Evolutionary conservation across 257 asterid genomes (phyloP).

Genomic region (Catharanthus roseus): DNA sequence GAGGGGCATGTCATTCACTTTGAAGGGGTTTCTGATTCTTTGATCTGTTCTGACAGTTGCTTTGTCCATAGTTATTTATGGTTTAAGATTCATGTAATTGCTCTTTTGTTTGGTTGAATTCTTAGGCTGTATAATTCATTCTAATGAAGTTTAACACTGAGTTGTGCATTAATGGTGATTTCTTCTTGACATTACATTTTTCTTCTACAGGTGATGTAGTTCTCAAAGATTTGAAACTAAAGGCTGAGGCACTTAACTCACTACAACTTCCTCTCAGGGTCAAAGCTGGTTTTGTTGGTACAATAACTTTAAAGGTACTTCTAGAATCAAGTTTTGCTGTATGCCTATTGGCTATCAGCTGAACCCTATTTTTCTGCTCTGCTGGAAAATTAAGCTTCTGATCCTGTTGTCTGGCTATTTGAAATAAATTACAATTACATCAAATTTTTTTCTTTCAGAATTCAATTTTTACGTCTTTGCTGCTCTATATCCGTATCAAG

Average conservation of each 20-base stretch:
- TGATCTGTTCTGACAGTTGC: not conserved
- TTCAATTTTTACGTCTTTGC: not conserved
- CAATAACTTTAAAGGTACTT: constrained; percentile 87
- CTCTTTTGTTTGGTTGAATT: not conserved
- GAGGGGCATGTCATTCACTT: not conserved
- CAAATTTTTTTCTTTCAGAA: not conserved
- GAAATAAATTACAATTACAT: not conserved
- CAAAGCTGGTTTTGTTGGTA: constrained; percentile 94
- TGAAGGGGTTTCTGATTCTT: not conserved
- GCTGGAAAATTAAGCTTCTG: not conserved
- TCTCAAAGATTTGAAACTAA: constrained; percentile 85
- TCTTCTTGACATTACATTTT: constrained; percentile 15
- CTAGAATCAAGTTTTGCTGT: constrained; percentile 10
- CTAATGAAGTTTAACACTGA: not conserved
- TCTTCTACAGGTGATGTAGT: constrained; percentile 79
- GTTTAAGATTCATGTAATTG: not conserved
- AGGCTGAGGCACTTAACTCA: constrained; percentile 94
- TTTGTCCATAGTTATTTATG: not conserved
- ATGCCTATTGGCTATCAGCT: constrained; percentile 1
- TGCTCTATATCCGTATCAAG: not conserved
- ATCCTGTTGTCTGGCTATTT: not conserved
- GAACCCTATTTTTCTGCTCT: not conserved
- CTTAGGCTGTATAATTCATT: not conserved
- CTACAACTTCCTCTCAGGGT: constrained; percentile 90
- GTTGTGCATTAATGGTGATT: constrained; percentile 8